Percentiles rank a stretch among this genome's conserved stretches.
Conservation (phyloP, 768 basidiomycete genomes). For the Hebeloma cylindrosporum region DNA sequence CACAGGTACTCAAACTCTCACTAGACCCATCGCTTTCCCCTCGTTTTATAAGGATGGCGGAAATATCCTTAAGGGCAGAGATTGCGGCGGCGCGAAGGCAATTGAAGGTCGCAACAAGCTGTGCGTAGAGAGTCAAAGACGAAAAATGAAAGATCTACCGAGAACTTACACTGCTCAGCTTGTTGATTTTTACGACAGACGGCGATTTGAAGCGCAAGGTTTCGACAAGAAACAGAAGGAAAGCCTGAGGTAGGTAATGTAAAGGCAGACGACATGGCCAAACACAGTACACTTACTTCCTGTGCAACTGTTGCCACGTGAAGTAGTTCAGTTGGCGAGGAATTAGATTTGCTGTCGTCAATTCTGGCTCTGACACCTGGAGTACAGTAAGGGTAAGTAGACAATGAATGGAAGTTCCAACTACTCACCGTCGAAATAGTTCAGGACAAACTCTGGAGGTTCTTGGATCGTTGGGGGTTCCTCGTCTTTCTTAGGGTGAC, state of each 20-base stretch:
- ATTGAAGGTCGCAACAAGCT: constrained; percentile 73
- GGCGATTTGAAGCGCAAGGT: constrained; percentile 71
- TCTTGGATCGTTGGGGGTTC: constrained; percentile 67
- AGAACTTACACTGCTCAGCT: constrained; percentile 62
- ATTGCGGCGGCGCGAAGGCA: constrained; percentile 54
- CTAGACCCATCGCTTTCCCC: constrained; percentile 52
- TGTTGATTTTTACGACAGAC: constrained; percentile 70
- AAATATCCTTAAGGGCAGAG: constrained; percentile 56
- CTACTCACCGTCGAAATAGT: constrained; percentile 63
- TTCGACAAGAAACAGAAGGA: constrained; percentile 69
- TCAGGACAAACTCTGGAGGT: constrained; percentile 50
- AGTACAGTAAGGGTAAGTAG: background rate
- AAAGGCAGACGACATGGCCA: constrained; percentile 3
- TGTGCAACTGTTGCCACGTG: constrained; percentile 75
- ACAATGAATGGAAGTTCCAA: background rate
- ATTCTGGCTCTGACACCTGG: constrained; percentile 60
- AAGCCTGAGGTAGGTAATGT: constrained; percentile 48
- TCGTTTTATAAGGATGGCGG: constrained; percentile 47
- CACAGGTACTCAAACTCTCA: constrained; percentile 52
- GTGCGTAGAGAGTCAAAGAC: constrained; percentile 9
- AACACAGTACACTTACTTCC: constrained; percentile 50
- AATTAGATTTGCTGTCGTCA: constrained; percentile 37
- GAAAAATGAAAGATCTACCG: background rate
- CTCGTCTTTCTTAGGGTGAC: constrained; percentile 65
- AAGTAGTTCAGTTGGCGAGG: constrained; percentile 55